These are phyloP conservation scores for Bathelium albidoporum DNA, from an alignment of 495 filamentous ascomycete genomes.

Conservation along the genomic window DNA sequence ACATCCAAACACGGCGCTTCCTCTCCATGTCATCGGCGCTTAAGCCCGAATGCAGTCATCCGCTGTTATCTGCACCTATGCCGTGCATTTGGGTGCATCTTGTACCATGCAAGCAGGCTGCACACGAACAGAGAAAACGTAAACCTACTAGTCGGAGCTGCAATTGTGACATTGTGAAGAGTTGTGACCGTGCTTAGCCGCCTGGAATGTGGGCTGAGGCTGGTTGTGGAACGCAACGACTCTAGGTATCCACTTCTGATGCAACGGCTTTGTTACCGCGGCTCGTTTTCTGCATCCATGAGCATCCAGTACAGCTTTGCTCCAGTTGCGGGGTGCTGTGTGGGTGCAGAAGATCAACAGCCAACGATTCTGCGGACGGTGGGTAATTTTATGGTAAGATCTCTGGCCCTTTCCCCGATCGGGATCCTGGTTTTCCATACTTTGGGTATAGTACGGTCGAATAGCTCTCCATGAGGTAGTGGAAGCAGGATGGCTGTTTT, in stretches of 20 bases:
- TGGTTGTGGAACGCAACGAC: background rate
- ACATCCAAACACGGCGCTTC: background rate
- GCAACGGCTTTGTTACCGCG: background rate
- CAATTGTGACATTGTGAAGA: background rate
- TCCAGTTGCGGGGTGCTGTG: slow-evolving; percentile 12
- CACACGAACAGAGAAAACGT: background rate
- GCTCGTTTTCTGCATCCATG: background rate
- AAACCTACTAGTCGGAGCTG: background rate
- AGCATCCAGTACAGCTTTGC: background rate
- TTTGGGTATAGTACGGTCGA: slow-evolving; percentile 7
- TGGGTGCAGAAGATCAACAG: slow-evolving; percentile 6
- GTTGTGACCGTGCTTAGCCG: slow-evolving; percentile 6
- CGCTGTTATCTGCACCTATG: slow-evolving; percentile 17
- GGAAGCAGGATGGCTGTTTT: slow-evolving; percentile 16
- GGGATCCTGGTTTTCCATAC: slow-evolving; percentile 1
- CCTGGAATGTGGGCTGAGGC: slow-evolving; percentile 16
- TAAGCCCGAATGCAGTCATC: slow-evolving; percentile 14
- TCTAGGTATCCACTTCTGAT: background rate
- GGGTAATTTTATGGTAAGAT: slow-evolving; percentile 11
- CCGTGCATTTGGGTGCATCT: slow-evolving; percentile 11
- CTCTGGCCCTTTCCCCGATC: background rate
- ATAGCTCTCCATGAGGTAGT: slow-evolving; percentile 6
- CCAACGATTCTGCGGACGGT: slow-evolving; percentile 2
- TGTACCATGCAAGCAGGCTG: slow-evolving; percentile 8
- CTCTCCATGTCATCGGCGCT: background rate